Evolutionary conservation across 2,329 filamentous ascomycete species (phyloP).

Genomic region (Diplodia scrobiculata): DNA sequence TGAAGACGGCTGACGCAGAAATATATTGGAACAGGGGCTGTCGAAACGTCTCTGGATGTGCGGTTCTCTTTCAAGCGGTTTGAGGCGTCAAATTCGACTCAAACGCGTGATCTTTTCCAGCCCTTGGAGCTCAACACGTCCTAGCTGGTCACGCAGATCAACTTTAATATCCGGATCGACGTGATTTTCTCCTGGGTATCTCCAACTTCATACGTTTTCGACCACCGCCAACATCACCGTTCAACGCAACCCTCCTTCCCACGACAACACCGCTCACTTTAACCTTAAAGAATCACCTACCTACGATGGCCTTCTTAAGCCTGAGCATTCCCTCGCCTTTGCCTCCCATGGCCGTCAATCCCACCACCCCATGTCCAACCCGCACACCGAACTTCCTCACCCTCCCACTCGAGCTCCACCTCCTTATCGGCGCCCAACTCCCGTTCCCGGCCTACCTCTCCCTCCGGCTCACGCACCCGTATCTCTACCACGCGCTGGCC

Average conservation of each 20-base stretch:
- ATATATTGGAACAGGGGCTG: slow-evolving; percentile 7
- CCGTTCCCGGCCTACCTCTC: slow-evolving; percentile 43
- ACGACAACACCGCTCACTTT: background rate
- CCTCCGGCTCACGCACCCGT: slow-evolving; percentile 43
- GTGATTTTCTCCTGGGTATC: background rate
- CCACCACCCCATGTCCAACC: slow-evolving; percentile 67
- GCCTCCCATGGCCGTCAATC: background rate
- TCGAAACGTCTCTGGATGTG: background rate
- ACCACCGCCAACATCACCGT: background rate
- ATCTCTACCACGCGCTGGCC: slow-evolving; percentile 38
- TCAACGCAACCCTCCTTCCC: background rate
- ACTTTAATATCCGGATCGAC: background rate
- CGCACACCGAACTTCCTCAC: slow-evolving; percentile 32
- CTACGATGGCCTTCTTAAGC: background rate
- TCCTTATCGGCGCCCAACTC: slow-evolving; percentile 41
- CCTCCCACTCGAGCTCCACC: slow-evolving; percentile 45
- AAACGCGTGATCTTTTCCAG: background rate
- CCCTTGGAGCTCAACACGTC: background rate
- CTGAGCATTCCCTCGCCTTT: background rate
- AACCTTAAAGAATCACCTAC: background rate
- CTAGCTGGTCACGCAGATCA: background rate
- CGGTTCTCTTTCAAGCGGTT: background rate
- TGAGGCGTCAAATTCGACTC: background rate
- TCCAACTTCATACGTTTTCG: background rate
- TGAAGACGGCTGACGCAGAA: slow-evolving; percentile 2